Base-by-base conservation (phyloP, 345 rosid species). In the Mallotus nudiflorus region DNA sequence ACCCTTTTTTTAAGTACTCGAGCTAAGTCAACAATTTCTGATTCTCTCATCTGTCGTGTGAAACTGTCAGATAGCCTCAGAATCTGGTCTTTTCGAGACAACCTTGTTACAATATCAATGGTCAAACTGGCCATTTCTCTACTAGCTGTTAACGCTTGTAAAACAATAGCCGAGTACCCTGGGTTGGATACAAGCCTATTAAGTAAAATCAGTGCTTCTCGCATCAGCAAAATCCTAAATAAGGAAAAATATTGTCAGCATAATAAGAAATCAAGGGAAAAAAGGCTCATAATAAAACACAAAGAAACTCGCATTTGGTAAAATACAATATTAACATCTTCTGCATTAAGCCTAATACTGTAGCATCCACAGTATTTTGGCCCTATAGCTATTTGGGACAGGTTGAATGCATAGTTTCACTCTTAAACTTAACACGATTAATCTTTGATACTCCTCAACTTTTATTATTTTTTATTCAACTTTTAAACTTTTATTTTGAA, bases 41-140 rank as follows among this genome's bases (percentile, higher is more conserved):
- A 71, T 27, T 84, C 91, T 51, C 92, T 81, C 59, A 78, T 82
- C 69, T 81, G 85, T 80, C 74, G 37, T 37, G 65, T 68, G 55
- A 66, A 66, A 62, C 22, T 72, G 66, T 83, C 85, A 0, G 73
- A 49, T 48, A 65, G 74, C 62, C 71, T 64, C 24, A n/a, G 46
- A 33, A 72, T 75, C 40, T 24, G 74, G 39, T 75, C 85, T 70
- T 83, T 81, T 35, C 82, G 80, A 2, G 92, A 89, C 81, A 92
- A 78, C 71, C 91, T 81, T 76, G 79, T 84, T 9, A 93, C 90
- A 20, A 89, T 79, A 61, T 88, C 92, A 50, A 92, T 61, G 19
- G 92, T 89, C 84, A 92, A 74, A 74, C 88, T 83, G 40, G 85
- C 97, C 90, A 87, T 86, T 77, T 89, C 92, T 77, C 98, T 81